A percentile compares a stretch with the other conserved stretches of the same genome.
Conservation (phyloP, 2,329 filamentous ascomycete genomes). For the Aspergillus sergii region DNA sequence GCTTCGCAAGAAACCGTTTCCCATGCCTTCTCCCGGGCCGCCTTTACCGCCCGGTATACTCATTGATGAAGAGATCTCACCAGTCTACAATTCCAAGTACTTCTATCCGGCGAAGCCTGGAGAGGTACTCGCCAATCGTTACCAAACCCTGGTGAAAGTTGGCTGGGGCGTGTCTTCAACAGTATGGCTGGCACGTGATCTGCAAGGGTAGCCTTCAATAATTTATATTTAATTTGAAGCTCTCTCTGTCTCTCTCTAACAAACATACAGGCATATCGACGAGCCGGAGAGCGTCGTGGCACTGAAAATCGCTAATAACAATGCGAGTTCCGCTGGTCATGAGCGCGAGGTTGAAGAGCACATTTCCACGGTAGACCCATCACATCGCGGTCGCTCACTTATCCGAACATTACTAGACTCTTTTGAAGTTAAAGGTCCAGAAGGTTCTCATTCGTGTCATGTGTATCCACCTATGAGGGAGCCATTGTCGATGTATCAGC, state of each 20-base stretch:
- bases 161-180: slow-evolving; percentile 35
- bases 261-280: slow-evolving; percentile 27
- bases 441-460: slow-evolving; percentile 40
- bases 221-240: slow-evolving; percentile 18
- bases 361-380: slow-evolving; percentile 34
- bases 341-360: slow-evolving; percentile 38
- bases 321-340: slow-evolving; percentile 24
- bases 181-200: slow-evolving; percentile 34
- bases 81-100: slow-evolving; percentile 29
- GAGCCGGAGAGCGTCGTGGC: slow-evolving; percentile 30
- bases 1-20: slow-evolving; percentile 31
- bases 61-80: slow-evolving; percentile 34
- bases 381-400: slow-evolving; percentile 36
- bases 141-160: slow-evolving; percentile 32
- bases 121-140: slow-evolving; percentile 31
- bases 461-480: slow-evolving; percentile 44
- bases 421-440: slow-evolving; percentile 34
- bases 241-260: slow-evolving; percentile 28
- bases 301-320: slow-evolving; percentile 33
- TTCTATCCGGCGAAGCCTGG: slow-evolving; percentile 36
- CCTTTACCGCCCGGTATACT: slow-evolving; percentile 25
- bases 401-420: slow-evolving; percentile 39
- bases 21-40: slow-evolving; percentile 27
- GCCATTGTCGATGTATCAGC: slow-evolving; percentile 39
- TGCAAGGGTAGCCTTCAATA: slow-evolving; percentile 28